A percentile compares a stretch with the other conserved stretches of the same genome.
phyloP scores from a whole-genome alignment of 306 rosid genomes.

The Styphnolobium japonicum region DNA sequence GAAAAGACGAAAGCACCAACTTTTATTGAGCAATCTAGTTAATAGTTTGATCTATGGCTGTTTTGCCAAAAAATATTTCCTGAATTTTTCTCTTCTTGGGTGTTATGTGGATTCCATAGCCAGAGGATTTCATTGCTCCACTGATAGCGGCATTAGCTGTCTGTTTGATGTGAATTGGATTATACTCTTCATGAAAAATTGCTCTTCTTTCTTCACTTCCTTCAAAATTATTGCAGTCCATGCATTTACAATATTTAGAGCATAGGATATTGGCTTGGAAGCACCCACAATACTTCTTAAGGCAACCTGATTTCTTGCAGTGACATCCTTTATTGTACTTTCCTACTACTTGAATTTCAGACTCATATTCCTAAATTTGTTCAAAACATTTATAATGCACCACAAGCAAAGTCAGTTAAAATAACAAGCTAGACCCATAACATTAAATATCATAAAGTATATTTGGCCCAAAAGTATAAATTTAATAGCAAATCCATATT shows the following conservation, averaged over 20 bases:
- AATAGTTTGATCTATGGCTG: slow-evolving; percentile 30
- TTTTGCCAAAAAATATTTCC: slow-evolving; percentile 20
- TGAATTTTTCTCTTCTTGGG: slow-evolving; percentile 37
- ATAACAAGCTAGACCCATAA: neutral
- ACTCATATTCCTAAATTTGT: no score
- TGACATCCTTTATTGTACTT: no score
- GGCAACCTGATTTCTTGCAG: no score
- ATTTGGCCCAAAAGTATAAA: neutral
- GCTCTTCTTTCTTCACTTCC: slow-evolving; percentile 56
- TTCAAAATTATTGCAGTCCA: no score
- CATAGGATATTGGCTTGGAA: no score
- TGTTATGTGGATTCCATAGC: slow-evolving; percentile 29
- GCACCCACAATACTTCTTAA: no score
- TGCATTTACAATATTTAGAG: slow-evolving; percentile 53
- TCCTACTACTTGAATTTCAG: no score
- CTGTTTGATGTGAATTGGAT: no score
- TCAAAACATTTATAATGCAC: no score
- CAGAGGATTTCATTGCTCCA: slow-evolving; percentile 48
- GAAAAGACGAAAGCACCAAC: slow-evolving; percentile 30
- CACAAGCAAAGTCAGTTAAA: neutral
- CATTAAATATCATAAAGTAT: neutral
- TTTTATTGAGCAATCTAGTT: slow-evolving; percentile 17
- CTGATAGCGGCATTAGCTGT: no score
- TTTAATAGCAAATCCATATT: no score
- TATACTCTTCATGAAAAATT: no score